These are phyloP conservation scores for Coemansia sp. DNA, from an alignment of 192 early-diverging fungal species.

Conservation along the genomic window DNA sequence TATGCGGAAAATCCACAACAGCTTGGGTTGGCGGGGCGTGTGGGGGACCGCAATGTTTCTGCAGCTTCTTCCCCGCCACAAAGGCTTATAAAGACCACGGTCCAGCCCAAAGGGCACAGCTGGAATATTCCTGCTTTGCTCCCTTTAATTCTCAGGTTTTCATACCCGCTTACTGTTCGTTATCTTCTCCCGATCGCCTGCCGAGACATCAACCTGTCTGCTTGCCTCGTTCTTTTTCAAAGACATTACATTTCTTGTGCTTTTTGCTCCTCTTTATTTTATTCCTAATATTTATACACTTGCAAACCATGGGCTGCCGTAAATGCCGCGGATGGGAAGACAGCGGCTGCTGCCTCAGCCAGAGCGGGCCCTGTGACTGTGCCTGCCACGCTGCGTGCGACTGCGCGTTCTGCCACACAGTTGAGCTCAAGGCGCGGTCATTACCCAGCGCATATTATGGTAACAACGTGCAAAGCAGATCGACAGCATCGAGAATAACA, in stretches of 20 bases:
- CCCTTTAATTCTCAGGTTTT: too few relatives aligned
- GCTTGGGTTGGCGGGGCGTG: too few relatives aligned
- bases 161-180: too few relatives aligned
- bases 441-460: not conserved
- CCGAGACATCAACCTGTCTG: not conserved
- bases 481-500: constrained; percentile 7
- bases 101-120: too few relatives aligned
- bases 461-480: not conserved
- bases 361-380: constrained; percentile 18
- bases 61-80: too few relatives aligned
- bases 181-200: too few relatives aligned
- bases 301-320: constrained; percentile 38
- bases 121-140: too few relatives aligned
- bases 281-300: not conserved
- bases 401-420: constrained; percentile 32
- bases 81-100: too few relatives aligned
- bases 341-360: constrained; percentile 46
- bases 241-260: not conserved
- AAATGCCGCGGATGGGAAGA: constrained; percentile 51
- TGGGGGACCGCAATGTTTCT: too few relatives aligned
- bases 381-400: constrained; percentile 35
- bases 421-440: constrained; percentile 21
- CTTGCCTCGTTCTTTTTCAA: not conserved
- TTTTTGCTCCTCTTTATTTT: not conserved
- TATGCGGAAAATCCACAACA: too few relatives aligned